Base-by-base conservation (phyloP, 2,329 filamentous ascomycete genomes). In the Diaporthe australafricana region DNA sequence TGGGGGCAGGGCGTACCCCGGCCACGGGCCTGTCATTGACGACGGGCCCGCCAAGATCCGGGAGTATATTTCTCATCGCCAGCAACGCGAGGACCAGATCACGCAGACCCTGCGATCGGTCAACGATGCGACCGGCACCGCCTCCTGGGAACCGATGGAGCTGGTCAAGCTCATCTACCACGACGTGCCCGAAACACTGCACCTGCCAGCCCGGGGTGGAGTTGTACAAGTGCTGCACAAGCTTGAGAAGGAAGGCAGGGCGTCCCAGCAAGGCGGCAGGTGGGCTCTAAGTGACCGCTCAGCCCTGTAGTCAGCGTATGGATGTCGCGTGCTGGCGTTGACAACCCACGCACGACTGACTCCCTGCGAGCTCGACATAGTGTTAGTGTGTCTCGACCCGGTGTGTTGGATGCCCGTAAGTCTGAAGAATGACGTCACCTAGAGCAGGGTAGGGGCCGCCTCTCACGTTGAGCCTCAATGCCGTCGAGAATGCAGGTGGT, bases 161-260 rank as follows among this genome's bases (percentile, higher is more conserved):
- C 85, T 98, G 74, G 96, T 98, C n/a, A 93, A 93, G 81, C 84
- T 93, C 40, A 94, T 99, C 42, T 99, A 99, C 80, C 88, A 87
- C 68, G 91, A 94, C 77, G 91, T 97, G 27, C 92, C 93, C 0
- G 90, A 93, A 79, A 90, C 87, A 77, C 84, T 98, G 75, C 93
- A 95, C 81, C 79, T 87, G 14, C 92, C 95, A 11, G 96, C 96
- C 0, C 90, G 93, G 74, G 87, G 88, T 50, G 95, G 95, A 1
- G 85, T 98, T 8, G 73, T 91, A 74, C 93, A 96, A 83, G 93
- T 98, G 69, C 81, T 99, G 75, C 83, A 86, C 71, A 98, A 98
- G 85, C 83, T 99, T 75, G 84, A 90, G 79, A 84, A 82, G 16
- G 96, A 98, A 77, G 93, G 91, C 2, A 92, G 87, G 78, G 93